A percentile compares a stretch with the other conserved stretches of the same genome.
Conservation (phyloP, 2,329 filamentous ascomycete species). For the Boeremia lycopersici region DNA sequence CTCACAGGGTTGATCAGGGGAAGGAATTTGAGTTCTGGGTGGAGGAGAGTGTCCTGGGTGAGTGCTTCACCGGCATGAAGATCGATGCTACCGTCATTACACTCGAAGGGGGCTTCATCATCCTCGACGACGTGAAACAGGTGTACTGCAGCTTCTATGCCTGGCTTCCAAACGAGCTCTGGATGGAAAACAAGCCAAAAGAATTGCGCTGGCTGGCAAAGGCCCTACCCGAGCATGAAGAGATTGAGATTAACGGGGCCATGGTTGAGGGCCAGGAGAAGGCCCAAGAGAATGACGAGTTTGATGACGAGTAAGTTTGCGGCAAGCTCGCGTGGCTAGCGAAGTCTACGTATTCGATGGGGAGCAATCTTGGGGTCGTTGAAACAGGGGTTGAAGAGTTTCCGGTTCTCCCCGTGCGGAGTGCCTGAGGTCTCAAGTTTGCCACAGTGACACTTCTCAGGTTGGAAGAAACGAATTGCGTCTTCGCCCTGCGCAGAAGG, state of each 20-base stretch:
- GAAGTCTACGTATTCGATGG: background rate
- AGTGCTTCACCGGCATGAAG: slow-evolving; percentile 65
- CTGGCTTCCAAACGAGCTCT: slow-evolving; percentile 52
- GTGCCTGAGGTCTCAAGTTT: background rate
- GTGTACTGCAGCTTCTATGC: slow-evolving; percentile 52
- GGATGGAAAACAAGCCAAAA: slow-evolving; percentile 39
- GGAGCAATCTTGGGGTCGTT: background rate
- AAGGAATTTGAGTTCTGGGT: slow-evolving; percentile 65
- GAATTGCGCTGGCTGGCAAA: slow-evolving; percentile 34
- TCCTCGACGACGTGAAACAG: slow-evolving; percentile 49
- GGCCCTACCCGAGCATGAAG: slow-evolving; percentile 24
- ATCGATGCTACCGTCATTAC: slow-evolving; percentile 44
- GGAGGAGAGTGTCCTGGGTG: slow-evolving; percentile 64
- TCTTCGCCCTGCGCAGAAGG: too few relatives aligned
- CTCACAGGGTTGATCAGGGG: slow-evolving; percentile 39
- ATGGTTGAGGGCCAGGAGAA: slow-evolving; percentile 15
- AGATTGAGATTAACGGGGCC: slow-evolving; percentile 17
- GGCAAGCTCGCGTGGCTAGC: slow-evolving; percentile 5
- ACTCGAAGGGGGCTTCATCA: slow-evolving; percentile 31
- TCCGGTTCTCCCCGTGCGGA: slow-evolving; percentile 3
- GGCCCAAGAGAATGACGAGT: slow-evolving; percentile 26
- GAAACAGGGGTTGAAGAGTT: slow-evolving; percentile 8
- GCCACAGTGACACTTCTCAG: background rate
- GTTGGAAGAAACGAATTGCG: too few relatives aligned
- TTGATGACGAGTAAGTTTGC: slow-evolving; percentile 14